Evolutionary conservation across 495 filamentous ascomycete species (phyloP), one percentile per base, ranked within the genome.

Genomic region (Xylaria telfairii): DNA sequence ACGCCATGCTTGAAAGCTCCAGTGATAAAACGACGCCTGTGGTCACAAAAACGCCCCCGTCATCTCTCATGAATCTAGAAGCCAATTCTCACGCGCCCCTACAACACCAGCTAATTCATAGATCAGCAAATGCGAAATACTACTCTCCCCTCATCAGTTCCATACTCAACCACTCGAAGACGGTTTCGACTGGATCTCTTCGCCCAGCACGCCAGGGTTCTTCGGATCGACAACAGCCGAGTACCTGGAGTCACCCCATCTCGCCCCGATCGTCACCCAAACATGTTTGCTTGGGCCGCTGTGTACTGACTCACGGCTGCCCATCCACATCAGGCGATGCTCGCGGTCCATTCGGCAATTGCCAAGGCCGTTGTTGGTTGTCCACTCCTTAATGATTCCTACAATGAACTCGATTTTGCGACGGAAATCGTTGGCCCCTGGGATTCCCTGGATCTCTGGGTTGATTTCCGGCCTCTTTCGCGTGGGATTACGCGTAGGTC

Each of bases 251-350:
- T 97, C 93, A 3, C 92, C 93, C 72, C 88, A 88, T 59, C 88
- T 87, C 10, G 92, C 91, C 4, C 93, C 93, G 46, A 96, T 92
- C 0, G 90, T 93, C 4, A 92, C 92, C 93, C 93, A 96, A 21
- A 94, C 92, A 65, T 92, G 88, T 80, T 94, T 95, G 56, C 83
- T 81, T 0, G 85, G 86, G 15, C 80, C 79, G 57, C 86, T 88
- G 56, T 86, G 84, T 46, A 85, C 82, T n/a, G 86, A 85, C 81
- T 93, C 90, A 66, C 90, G 85, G 34, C 84, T 78, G 19, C 92
- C 93, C 8, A 85, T 85, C 92, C 92, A 95, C 72, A 86, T 86
- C 62, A 92, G 81, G 34, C 89, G 83, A 0, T 77, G 71, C 47
- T 86, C 82, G 26, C 82, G 79, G 59, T 78, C 80, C 80, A 86